A percentile compares a stretch with the other conserved stretches of the same genome.
phyloP scores from a whole-genome alignment of 306 rosid species.

The Fragaria nilgerrensis region DNA sequence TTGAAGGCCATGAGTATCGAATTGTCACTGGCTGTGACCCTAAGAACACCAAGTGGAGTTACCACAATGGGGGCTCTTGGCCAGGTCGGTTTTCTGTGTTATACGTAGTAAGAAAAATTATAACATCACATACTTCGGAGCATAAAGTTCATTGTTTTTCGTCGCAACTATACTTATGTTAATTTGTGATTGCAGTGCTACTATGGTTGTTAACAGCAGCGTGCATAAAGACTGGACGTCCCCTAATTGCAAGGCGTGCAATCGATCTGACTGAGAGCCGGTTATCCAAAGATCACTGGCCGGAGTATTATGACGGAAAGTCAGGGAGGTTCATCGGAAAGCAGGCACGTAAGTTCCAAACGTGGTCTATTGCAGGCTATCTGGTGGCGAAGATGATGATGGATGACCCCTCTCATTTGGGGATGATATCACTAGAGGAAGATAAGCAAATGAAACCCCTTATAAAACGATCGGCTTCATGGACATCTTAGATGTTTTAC shows the following conservation, averaged over 20 bases:
- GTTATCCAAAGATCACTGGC: slow-evolving; percentile 38
- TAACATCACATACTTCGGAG: background rate
- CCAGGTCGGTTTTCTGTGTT: slow-evolving; percentile 28
- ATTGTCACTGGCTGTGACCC: slow-evolving; percentile 41
- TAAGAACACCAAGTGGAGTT: slow-evolving; percentile 42
- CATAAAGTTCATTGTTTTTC: background rate
- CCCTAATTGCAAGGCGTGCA: slow-evolving; percentile 35
- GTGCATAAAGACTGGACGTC: slow-evolving; percentile 34
- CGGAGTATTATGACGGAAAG: slow-evolving; percentile 41
- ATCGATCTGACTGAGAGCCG: slow-evolving; percentile 34
- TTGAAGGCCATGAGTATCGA: slow-evolving; percentile 31
- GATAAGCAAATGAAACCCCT: slow-evolving; percentile 28
- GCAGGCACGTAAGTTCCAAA: slow-evolving; percentile 34
- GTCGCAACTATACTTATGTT: background rate
- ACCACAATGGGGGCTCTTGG: slow-evolving; percentile 49
- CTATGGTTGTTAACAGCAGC: slow-evolving; percentile 40
- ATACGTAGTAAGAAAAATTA: too few relatives aligned
- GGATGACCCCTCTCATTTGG: slow-evolving; percentile 40
- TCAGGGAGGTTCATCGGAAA: slow-evolving; percentile 31
- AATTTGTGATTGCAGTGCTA: slow-evolving; percentile 20
- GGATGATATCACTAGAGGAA: slow-evolving; percentile 36
- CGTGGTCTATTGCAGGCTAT: slow-evolving; percentile 41
- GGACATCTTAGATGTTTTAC: slow-evolving; percentile 18
- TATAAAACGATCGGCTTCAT: slow-evolving; percentile 34
- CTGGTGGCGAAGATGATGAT: slow-evolving; percentile 45